These are phyloP conservation scores for Amphirosellinia nigrospora DNA, from an alignment of 495 filamentous ascomycete genomes.

Conservation along the genomic window DNA sequence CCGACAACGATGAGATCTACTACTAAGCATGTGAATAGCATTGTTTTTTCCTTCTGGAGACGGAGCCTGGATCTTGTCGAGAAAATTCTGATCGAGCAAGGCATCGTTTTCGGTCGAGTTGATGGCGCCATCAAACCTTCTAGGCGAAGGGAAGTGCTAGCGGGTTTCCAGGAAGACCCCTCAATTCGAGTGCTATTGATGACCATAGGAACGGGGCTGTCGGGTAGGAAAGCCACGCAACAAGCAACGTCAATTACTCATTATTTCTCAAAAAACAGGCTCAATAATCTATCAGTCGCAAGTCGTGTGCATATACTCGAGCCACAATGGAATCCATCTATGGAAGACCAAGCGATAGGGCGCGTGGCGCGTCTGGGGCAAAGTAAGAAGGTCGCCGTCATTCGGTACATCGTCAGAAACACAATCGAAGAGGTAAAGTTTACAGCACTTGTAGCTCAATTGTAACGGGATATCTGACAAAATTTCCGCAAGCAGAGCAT, in stretches of 20 bases:
- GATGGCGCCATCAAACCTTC: conserved; percentile 39
- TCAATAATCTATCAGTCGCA: conserved; percentile 50
- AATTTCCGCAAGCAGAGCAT: background rate
- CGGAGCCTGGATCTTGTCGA: conserved; percentile 46
- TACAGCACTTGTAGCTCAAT: no score
- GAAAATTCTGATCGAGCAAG: conserved; percentile 15
- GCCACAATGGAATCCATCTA: conserved; percentile 53
- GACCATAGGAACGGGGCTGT: conserved; percentile 52
- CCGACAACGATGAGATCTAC: background rate
- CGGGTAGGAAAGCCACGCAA: conserved; percentile 39
- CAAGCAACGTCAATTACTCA: conserved; percentile 15
- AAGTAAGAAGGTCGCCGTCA: conserved; percentile 39
- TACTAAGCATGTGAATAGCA: conserved; percentile 33
- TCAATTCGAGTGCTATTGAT: conserved; percentile 45
- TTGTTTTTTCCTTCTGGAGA: conserved; percentile 59
- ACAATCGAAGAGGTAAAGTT: conserved; percentile 14
- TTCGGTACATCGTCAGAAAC: conserved; percentile 27
- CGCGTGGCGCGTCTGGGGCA: conserved; percentile 47
- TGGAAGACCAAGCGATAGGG: conserved; percentile 51
- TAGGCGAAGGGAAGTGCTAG: conserved; percentile 37
- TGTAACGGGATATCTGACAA: background rate
- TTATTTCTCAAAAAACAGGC: conserved; percentile 29
- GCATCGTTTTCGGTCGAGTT: conserved; percentile 39
- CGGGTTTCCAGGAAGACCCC: conserved; percentile 36
- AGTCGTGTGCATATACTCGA: conserved; percentile 50